phyloP scores from a whole-genome alignment of 306 rosid species.

The Vachellia pachyceras region DNA sequence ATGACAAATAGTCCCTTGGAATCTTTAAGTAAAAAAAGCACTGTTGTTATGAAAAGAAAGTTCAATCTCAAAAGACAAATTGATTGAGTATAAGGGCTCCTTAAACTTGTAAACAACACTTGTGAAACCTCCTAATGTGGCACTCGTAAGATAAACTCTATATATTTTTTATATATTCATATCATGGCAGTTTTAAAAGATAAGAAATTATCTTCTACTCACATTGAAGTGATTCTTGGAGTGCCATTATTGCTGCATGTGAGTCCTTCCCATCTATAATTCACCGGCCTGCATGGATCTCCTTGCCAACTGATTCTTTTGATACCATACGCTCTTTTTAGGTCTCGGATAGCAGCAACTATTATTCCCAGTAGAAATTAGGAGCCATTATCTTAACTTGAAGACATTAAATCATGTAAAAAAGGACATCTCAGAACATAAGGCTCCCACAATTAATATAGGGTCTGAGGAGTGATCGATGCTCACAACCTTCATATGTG shows the following conservation, averaged over 20 bases:
- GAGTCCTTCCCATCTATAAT: conserved; percentile 28
- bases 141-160: too few relatives aligned
- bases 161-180: too few relatives aligned
- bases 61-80: too few relatives aligned
- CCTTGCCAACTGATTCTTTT: conserved; percentile 37
- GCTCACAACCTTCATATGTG: too few relatives aligned
- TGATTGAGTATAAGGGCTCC: too few relatives aligned
- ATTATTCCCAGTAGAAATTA: neutral
- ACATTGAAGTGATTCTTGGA: conserved; percentile 47
- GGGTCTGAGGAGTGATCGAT: too few relatives aligned
- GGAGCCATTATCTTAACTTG: neutral
- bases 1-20: too few relatives aligned
- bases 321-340: conserved; percentile 6
- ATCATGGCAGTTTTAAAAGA: neutral
- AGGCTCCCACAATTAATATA: too few relatives aligned
- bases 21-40: too few relatives aligned
- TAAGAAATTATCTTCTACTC: neutral
- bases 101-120: too few relatives aligned
- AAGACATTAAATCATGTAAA: neutral
- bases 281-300: conserved; percentile 45
- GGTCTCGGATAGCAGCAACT: conserved; percentile 22
- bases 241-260: conserved; percentile 25
- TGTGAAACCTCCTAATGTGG: rapidly evolving
- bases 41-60: too few relatives aligned
- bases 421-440: too few relatives aligned